Base-by-base conservation (phyloP, 768 basidiomycete species). In the Hericium coralloides region DNA sequence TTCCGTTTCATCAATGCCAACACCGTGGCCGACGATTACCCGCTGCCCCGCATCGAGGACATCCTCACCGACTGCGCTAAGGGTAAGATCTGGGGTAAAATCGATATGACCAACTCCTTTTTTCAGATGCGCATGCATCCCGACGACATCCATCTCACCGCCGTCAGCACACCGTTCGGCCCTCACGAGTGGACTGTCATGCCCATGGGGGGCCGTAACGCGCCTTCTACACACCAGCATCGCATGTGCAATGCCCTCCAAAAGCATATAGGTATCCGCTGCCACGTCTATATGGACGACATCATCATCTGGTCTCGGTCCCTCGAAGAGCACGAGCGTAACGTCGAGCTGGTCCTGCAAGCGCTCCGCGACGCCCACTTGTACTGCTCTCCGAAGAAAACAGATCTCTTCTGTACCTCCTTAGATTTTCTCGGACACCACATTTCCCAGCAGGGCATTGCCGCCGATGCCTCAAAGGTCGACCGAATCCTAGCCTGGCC, bases 261-360 rank as follows among this genome's bases (percentile, higher is more conserved):
- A 0, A 57, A 66, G 0, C 63, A 63, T 10, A 68, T 81, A 23
- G 75, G 77, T 0, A 63, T 64, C 1, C 69, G 76, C 51, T 74
- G 74, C 52, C 73, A 78, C 55, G 68, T 76, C 0, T 79, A 79
- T 57, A 63, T 79, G n/a, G n/a, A n/a, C n/a, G n/a, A n/a, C n/a
- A n/a, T n/a, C n/a, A n/a, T n/a, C n/a, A n/a, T n/a, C n/a, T 9
- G 26, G 60, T 48, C 47, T 18, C 9, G 8, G n/a, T 51, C 66
- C 1, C 36, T 59, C 3, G 56, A 60, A 20, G 66, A 63, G 5
- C 67, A 68, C 39, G 53, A 56, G 4, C 37, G 53, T 3, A 49
- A 66, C 45, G 56, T 66, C 20, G 2, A 18, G 5, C 56, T 56
- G 15, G 51, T 67, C 12, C 53, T 67, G 20, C 4, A 52, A 0